Conservation (phyloP, 176 grass and related monocot genomes). For the sorghum (Sorghum bicolor) region DNA sequence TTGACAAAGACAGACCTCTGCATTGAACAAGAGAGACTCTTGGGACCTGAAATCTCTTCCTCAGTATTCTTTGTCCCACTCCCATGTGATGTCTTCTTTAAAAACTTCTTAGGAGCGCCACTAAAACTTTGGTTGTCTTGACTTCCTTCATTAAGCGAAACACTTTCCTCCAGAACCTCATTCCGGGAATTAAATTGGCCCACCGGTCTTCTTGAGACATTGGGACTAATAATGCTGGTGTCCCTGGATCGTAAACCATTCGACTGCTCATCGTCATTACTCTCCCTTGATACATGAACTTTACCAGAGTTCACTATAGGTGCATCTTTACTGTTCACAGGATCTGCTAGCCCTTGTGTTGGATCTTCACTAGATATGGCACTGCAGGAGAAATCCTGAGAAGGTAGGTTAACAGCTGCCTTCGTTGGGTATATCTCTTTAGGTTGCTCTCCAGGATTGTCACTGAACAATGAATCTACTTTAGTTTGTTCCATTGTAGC, state of each 20-base stretch:
- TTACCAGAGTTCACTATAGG: constrained; percentile 23
- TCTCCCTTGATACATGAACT: constrained; percentile 35
- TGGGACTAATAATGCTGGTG: constrained; percentile 47
- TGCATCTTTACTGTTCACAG: constrained; percentile 28
- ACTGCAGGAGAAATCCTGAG: constrained; percentile 26
- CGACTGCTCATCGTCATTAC: constrained; percentile 32
- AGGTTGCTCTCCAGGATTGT: constrained; percentile 28
- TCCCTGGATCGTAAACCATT: constrained; percentile 58
- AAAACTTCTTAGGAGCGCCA: constrained; percentile 23
- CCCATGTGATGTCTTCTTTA: constrained; percentile 28
- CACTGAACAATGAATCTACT: background rate
- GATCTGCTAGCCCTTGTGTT: constrained; percentile 29
- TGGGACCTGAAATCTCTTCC: constrained; percentile 40
- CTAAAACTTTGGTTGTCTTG: constrained; percentile 42
- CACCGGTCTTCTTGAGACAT: constrained; percentile 35
- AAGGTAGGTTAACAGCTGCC: constrained; percentile 27
- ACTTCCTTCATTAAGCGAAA: constrained; percentile 37
- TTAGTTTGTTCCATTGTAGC: constrained; percentile 28
- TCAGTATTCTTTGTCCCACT: constrained; percentile 28
- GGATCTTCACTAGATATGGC: constrained; percentile 46
- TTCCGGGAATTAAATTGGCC: constrained; percentile 30
- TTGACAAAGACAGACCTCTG: constrained; percentile 39
- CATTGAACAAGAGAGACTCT: constrained; percentile 35
- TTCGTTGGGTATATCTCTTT: constrained; percentile 34
- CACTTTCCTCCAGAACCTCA: constrained; percentile 40